Percentiles rank a stretch among this genome's conserved stretches.
Evolutionary conservation across 1,139 yeast species (phyloP).

Genomic region (Protomyces gravidus): DNA sequence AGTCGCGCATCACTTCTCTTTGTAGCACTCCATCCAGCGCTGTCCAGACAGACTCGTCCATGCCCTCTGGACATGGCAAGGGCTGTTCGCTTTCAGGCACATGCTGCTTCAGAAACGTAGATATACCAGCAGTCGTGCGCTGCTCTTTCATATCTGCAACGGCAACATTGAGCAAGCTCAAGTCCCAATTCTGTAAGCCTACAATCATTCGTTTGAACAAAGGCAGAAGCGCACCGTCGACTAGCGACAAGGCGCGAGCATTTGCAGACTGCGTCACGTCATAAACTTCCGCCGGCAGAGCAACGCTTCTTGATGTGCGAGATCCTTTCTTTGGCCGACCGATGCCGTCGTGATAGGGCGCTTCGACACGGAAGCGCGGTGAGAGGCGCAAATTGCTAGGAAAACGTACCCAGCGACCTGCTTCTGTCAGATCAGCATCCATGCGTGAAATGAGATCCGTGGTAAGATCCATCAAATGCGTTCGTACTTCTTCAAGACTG

Average conservation of each 20-base stretch:
- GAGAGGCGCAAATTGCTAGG: constrained; percentile 8
- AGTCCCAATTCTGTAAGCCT: constrained; percentile 16
- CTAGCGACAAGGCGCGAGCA: constrained; percentile 16
- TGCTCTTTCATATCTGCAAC: constrained; percentile 26
- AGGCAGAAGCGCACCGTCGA: constrained; percentile 25
- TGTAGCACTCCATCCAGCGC: constrained; percentile 7
- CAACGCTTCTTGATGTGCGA: constrained; percentile 20
- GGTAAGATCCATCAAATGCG: constrained; percentile 32
- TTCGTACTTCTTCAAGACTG: constrained; percentile 30
- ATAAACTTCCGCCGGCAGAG: constrained; percentile 25
- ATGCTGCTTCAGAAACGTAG: background rate
- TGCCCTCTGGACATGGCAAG: constrained; percentile 9
- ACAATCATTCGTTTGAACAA: constrained; percentile 17
- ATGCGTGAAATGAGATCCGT: constrained; percentile 25
- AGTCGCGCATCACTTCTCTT: background rate
- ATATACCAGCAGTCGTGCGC: constrained; percentile 5
- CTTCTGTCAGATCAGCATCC: constrained; percentile 23
- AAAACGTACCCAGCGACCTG: constrained; percentile 17
- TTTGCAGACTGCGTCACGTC: background rate
- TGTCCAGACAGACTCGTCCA: constrained; percentile 12
- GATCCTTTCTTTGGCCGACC: background rate
- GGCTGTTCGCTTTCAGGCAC: background rate
- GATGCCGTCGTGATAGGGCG: constrained; percentile 11
- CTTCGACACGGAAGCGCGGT: constrained; percentile 22
- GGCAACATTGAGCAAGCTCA: constrained; percentile 29